phyloP scores from a whole-genome alignment of 2,329 filamentous ascomycete species.

The Alternaria dauci region DNA sequence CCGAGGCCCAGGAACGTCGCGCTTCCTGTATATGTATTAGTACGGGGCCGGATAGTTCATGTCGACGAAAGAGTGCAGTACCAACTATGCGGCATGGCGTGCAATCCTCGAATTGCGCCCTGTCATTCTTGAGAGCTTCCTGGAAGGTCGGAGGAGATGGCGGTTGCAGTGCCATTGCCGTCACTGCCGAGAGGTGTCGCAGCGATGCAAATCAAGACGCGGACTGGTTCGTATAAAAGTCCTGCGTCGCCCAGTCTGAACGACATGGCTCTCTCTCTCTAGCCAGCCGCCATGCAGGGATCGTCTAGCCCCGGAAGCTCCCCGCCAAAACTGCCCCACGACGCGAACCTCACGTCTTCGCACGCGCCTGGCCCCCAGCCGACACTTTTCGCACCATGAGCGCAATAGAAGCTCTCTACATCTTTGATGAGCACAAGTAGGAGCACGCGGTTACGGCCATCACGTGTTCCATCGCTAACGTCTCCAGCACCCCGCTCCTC shows the following conservation, averaged over 20 bases:
- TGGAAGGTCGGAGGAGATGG: constrained; percentile 36
- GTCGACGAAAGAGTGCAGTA: constrained; percentile 45
- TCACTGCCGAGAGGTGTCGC: not conserved
- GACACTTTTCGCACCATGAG: constrained; percentile 55
- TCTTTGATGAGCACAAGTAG: constrained; percentile 96
- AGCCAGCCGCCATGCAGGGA: constrained; percentile 5
- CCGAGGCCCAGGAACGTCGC: constrained; percentile 58
- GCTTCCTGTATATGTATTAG: constrained; percentile 45
- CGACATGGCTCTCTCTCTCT: constrained; percentile 6
- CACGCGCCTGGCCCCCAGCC: constrained; percentile 28
- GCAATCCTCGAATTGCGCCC: constrained; percentile 67
- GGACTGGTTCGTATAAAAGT: not conserved
- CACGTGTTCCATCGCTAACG: constrained; percentile 17
- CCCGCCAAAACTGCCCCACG: constrained; percentile 39
- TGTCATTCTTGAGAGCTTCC: constrained; percentile 43
- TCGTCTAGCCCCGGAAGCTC: constrained; percentile 11
- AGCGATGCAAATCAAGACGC: not conserved
- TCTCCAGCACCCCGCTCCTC: constrained; percentile 78
- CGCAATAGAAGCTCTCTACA: constrained; percentile 93
- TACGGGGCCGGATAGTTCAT: not conserved
- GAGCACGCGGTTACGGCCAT: not conserved
- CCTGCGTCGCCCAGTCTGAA: not conserved
- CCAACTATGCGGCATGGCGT: constrained; percentile 75
- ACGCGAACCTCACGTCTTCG: constrained; percentile 16
- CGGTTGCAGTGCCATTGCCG: constrained; percentile 25